Evolutionary conservation across 2,329 filamentous ascomycete genomes (phyloP), one percentile per base, ranked within the genome.

Genomic region (Monosporascus sp.): DNA sequence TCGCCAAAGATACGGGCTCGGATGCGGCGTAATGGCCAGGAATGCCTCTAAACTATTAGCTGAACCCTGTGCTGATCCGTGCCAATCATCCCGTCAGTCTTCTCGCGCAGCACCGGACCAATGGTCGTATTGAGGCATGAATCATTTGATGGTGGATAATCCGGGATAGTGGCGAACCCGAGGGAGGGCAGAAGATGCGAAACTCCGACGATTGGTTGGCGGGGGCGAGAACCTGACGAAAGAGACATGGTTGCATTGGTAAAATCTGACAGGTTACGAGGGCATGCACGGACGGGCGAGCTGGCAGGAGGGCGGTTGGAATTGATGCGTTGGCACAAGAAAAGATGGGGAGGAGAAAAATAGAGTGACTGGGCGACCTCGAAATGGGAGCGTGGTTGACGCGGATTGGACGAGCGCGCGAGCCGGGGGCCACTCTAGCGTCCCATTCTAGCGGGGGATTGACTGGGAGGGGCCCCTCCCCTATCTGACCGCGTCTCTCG

Each of bases 341-440:
- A 27, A n/a, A 46, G 11, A 46, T 15, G 27, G 24, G 22, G 22
- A 46, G n/a, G 5, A 20, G 17, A 14, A 42, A 11, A 20, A 5
- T n/a, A 17, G 14, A n/a, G 15, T 62, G 60, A 54, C 58, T 57
- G 60, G 60, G 60, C 48, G 48, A 54, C 45, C 47, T 48, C 51
- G 51, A 51, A 46, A 52, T 49, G 49, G 54, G 57, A 60, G 65
- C 65, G 66, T 67, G 65, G 65, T 62, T 61, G 59, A 58, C 54
- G 60, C 56, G 61, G 65, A 67, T 66, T 65, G 64, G 65, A 51
- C 51, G 58, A 59, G 52, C 53, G 57, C 24, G 44, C 31, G 31
- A 14, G 9, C 11, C 31, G 31, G 31, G 31, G 31, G 31, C 14
- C 11, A 41, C n/a, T 38, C 27, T 27, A 34, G 25, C 47, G 50